Conservation (phyloP, 2,329 filamentous ascomycete species). For the Colletotrichum truncatum region DNA sequence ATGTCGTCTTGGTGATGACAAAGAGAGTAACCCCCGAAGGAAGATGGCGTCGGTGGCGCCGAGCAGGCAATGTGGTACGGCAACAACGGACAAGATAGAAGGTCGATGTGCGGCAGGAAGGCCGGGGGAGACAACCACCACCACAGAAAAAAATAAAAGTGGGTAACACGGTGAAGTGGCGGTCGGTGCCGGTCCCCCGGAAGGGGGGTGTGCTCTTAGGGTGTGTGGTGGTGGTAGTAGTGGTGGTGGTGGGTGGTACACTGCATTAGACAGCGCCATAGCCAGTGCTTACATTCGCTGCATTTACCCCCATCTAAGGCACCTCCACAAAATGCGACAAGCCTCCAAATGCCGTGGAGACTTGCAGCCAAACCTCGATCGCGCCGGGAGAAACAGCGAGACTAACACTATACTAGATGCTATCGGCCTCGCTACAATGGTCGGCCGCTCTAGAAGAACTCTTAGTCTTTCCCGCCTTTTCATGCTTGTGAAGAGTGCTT, state of each 20-base stretch:
- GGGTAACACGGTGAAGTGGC: not conserved
- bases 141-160: not conserved
- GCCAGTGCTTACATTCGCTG: not conserved
- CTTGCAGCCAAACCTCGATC: not conserved
- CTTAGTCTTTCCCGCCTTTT: not conserved
- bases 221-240: too few species aligned
- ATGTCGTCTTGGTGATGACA: slow-evolving; percentile 10
- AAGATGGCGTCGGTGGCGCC: slow-evolving; percentile 14
- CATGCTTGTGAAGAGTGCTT: not conserved
- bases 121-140: not conserved
- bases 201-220: too few species aligned
- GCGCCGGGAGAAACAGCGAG: not conserved
- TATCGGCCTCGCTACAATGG: slow-evolving; percentile 5
- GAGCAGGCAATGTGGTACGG: not conserved
- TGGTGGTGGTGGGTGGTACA: slow-evolving; percentile 1
- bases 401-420: not conserved
- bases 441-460: slow-evolving; percentile 2
- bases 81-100: not conserved
- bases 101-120: not conserved
- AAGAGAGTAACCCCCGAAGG: not conserved
- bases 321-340: too few species aligned
- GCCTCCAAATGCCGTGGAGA: not conserved
- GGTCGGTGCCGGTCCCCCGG: not conserved
- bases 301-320: too few species aligned
- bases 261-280: not conserved